Evolutionary conservation across 2,329 filamentous ascomycete genomes (phyloP).

Genomic region (Aspergillus alliaceus): DNA sequence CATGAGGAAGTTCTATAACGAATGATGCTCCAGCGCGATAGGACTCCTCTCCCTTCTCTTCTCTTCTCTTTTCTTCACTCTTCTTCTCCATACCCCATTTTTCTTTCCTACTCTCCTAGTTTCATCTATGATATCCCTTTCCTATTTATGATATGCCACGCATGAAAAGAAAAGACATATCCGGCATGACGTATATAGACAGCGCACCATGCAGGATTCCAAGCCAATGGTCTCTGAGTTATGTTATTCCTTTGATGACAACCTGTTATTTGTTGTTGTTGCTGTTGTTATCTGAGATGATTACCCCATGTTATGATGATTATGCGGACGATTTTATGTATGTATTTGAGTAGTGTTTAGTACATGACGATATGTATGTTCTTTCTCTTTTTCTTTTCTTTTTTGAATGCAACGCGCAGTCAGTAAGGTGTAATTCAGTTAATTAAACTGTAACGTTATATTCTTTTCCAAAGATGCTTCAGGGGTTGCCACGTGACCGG

Average conservation of each 20-base stretch:
- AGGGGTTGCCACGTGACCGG: slow-evolving; percentile 34
- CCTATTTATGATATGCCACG: slow-evolving; percentile 11
- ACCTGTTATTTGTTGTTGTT: slow-evolving; percentile 1
- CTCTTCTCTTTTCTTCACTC: slow-evolving; percentile 13
- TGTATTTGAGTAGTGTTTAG: slow-evolving; percentile 19
- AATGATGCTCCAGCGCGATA: slow-evolving; percentile 28
- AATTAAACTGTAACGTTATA: slow-evolving; percentile 2
- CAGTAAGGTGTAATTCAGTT: too few relatives aligned
- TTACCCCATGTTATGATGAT: slow-evolving; percentile 15
- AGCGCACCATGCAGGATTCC: background rate
- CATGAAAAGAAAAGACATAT: slow-evolving; percentile 10
- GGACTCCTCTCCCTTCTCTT: slow-evolving; percentile 8
- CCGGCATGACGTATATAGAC: slow-evolving; percentile 2
- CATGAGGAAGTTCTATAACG: slow-evolving; percentile 95
- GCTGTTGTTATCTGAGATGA: background rate
- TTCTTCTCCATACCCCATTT: slow-evolving; percentile 1
- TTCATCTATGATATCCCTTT: slow-evolving; percentile 7
- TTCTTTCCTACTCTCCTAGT: slow-evolving; percentile 10
- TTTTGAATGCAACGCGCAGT: background rate
- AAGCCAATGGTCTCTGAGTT: background rate
- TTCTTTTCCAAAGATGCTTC: too few relatives aligned
- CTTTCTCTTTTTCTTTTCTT: background rate
- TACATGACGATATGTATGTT: slow-evolving; percentile 3
- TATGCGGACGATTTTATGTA: slow-evolving; percentile 21
- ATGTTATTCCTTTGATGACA: background rate